Base-by-base conservation (phyloP, 305 asterid genomes). In the Ilex paraguariensis region DNA sequence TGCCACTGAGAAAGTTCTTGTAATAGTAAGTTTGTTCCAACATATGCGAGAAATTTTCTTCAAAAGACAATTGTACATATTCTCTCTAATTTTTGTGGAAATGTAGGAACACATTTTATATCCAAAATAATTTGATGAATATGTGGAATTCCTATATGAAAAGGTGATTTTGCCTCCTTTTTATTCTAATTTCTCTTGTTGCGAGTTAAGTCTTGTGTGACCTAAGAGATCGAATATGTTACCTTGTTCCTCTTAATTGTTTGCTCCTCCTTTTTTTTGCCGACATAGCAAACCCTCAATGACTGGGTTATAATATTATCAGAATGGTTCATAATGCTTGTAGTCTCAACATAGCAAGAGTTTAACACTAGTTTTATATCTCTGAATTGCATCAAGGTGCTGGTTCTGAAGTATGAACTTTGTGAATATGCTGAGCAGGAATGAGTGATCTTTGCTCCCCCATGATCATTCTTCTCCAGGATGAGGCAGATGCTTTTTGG, bases 401-500 rank as follows among this genome's bases (percentile, higher is more conserved):
- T 46, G 15, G 15, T 46, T 46, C 52, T 54, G 10, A 40, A 28
- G 42, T 55, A 46, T 63, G 65, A 72, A 61, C 57, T 70, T 68
- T 48, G 13, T 50, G 62, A 56, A 59, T 60, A 57, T 70, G 66
- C 32, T 66, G 77, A 64, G 74, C 87, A 92, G 97, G 97, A 70
- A 93, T 93, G 97, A 90, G 99, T 64, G 99, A 93, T 77, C 87
- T 93, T 65, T 87, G 95, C 88, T 93, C 99, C 60, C 97, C 97
- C 56, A 87, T 93, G 95, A 84, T 90, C 62, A 75, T 93, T 32
- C 92, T 93, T 68, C 95, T 93, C 45, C 96, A 83, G 13, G 83
- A 90, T 66, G 96, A 93, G 76, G 98, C 95, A 1, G 99, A 93
- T 77, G 86, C 99, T 14, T 93, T 86, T 79, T 93, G 99, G 99